Evolutionary conservation across 192 early-diverging fungal genomes (phyloP).

Genomic region (Lunasporangiospora selenospora): DNA sequence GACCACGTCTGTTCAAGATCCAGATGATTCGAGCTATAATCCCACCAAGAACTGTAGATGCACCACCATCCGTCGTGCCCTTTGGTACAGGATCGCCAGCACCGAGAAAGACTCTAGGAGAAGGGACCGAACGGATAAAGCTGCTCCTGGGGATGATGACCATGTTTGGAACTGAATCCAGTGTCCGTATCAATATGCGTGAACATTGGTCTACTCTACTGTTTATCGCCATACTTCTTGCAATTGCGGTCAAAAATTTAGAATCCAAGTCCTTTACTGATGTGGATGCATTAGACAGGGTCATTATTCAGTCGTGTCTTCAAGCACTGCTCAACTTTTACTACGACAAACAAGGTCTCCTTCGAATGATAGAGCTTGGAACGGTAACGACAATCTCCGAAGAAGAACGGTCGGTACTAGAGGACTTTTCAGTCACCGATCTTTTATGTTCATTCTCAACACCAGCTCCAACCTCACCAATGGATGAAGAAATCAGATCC

Average conservation of each 20-base stretch:
- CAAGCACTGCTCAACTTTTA: slow-evolving; percentile 17
- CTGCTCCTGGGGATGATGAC: slow-evolving; percentile 14
- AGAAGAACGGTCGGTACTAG: too few species aligned
- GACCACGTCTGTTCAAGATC: slow-evolving; percentile 15
- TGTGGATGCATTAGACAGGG: not conserved
- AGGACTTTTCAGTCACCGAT: too few species aligned
- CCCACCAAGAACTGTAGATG: not conserved
- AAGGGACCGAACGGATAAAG: slow-evolving; percentile 5
- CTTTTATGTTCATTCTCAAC: too few species aligned
- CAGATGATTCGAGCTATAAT: slow-evolving; percentile 11
- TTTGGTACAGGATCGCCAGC: too few species aligned
- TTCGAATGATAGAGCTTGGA: slow-evolving; percentile 22
- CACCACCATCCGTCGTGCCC: too few species aligned
- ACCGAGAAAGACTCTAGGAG: not conserved
- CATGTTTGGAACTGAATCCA: slow-evolving; percentile 23
- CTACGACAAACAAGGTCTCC: slow-evolving; percentile 12
- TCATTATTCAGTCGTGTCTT: slow-evolving; percentile 10
- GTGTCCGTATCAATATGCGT: slow-evolving; percentile 41
- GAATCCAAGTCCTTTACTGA: too few species aligned
- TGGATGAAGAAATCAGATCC: too few species aligned
- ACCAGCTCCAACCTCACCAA: not conserved
- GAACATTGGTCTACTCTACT: slow-evolving; percentile 18
- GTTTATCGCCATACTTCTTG: slow-evolving; percentile 15
- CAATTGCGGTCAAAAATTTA: too few species aligned
- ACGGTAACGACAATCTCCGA: too few species aligned